A percentile compares a stretch with the other conserved stretches of the same genome.
Conservation (phyloP, 2,329 filamentous ascomycete genomes). For the Fusarium secorum region DNA sequence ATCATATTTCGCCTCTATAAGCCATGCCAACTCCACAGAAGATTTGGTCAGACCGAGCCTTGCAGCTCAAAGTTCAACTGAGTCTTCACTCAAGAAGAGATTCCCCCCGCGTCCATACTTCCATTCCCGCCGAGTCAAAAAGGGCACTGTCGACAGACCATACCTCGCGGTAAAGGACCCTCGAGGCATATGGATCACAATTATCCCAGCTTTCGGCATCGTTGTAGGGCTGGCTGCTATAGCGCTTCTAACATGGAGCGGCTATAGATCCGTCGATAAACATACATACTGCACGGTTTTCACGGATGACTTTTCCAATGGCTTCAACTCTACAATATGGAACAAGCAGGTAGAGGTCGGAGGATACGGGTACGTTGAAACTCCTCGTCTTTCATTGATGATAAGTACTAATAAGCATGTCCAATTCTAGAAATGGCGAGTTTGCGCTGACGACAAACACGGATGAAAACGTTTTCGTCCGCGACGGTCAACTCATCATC, state of each 20-base stretch:
- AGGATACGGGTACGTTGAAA: background rate
- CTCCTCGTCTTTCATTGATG: fast-evolving
- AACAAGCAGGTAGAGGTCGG: background rate
- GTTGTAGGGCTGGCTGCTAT: background rate
- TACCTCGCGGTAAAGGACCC: background rate
- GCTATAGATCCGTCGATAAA: background rate
- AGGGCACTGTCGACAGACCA: background rate
- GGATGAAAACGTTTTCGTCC: background rate
- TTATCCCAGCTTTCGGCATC: background rate
- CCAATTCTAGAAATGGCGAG: background rate
- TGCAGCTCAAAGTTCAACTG: background rate
- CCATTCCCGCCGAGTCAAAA: background rate
- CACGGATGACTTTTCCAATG: background rate
- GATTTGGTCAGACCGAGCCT: background rate
- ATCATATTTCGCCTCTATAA: background rate
- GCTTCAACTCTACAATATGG: background rate
- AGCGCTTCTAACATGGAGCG: background rate
- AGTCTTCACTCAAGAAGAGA: background rate
- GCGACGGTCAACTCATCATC: background rate
- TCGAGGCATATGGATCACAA: background rate
- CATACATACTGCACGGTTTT: background rate
- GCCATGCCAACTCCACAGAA: background rate
- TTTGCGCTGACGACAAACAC: background rate
- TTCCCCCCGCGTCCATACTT: background rate
- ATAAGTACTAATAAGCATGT: fast-evolving